Evolutionary conservation across 352 stramenopile genomes (phyloP), one percentile per base, ranked within the genome.

Genomic region (Phytopythium boreale): DNA sequence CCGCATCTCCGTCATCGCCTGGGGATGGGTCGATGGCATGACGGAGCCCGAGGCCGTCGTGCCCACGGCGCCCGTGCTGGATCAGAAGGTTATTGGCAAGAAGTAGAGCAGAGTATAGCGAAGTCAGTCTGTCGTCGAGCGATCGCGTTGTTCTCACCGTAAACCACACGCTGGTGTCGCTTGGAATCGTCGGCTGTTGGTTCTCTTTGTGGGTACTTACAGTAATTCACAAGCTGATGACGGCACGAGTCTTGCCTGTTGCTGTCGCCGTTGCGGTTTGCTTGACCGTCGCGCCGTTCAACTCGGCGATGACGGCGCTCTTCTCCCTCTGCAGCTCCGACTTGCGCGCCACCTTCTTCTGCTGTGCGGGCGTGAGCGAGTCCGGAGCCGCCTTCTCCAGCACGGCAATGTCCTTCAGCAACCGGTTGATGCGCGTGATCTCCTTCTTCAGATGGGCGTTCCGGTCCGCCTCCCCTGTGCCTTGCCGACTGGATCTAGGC

Each of bases 1-100:
- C 19, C 82, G 95, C 51, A 98, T 98, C 69, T 97, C 84, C 24
- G 92, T 98, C 62, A 98, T 98, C 67, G 75, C 96, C 7, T 98
- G 95, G 95, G 95, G 92, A 19, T 90, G 80, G 84, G 82, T 93
- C 61, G 82, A 90, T 63, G 79, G 76, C 67, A 93, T 91, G 79
- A 67, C 57, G 36, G 77, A 91, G 43, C 29, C 47, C 2, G 61
- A 59, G 27, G 46, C 58, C 3, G 36, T 59, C 19, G 22, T 63
- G 19, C 37, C 56, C 15, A 61, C 56, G 22, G 56, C 56, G 22
- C 56, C 56, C 26, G 56, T 61, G 37, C 39, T 61, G 39, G 56
- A 61, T 29, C 56, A 61, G 22, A 61, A 61, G 39, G 19, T 51
- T 22, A 51, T 51, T 36, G 37, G 39, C 36, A 39, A 50, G 56